phyloP scores from a whole-genome alignment of 768 basidiomycete species.

The Suillus ampliporus region DNA sequence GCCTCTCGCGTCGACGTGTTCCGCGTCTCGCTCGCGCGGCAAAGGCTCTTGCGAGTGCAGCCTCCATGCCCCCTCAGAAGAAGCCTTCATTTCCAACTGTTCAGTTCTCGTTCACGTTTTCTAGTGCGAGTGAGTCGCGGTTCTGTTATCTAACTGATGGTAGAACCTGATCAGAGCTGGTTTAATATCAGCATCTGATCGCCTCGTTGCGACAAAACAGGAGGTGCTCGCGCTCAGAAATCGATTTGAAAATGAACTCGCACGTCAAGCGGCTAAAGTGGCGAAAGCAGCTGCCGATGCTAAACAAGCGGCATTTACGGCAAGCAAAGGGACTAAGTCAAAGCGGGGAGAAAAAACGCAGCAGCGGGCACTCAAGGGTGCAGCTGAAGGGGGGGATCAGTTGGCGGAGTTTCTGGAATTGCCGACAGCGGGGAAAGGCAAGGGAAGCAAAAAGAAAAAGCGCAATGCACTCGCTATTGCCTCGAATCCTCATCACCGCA shows the following conservation, averaged over 20 bases:
- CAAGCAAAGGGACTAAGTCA: constrained; percentile 40
- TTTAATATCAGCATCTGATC: constrained; percentile 65
- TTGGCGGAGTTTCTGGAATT: constrained; percentile 46
- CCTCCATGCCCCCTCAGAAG: constrained; percentile 15
- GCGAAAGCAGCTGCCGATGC: constrained; percentile 54
- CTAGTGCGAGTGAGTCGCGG: constrained; percentile 72
- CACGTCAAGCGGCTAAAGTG: constrained; percentile 66
- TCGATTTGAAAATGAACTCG: constrained; percentile 76
- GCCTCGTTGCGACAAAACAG: constrained; percentile 68
- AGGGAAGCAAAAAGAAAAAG: constrained; percentile 87
- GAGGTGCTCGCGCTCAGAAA: constrained; percentile 69
- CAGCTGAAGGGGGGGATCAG: constrained; percentile 39
- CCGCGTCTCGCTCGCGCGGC: constrained; percentile 57
- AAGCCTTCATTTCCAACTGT: constrained; percentile 53
- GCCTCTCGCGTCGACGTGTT: constrained; percentile 59
- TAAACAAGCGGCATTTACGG: constrained; percentile 53
- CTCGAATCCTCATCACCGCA: constrained; percentile 92
- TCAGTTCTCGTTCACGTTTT: constrained; percentile 66
- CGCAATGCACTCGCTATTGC: constrained; percentile 89
- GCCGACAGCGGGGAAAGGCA: constrained; percentile 33
- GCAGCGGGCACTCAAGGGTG: constrained; percentile 39
- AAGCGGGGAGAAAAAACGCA: constrained; percentile 47
- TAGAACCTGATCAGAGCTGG: constrained; percentile 34
- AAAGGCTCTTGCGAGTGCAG: constrained; percentile 23
- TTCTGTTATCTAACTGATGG: constrained; percentile 25